These are phyloP conservation scores for Noccaea caerulescens DNA, from an alignment of 345 rosid species.

Conservation along the genomic window DNA sequence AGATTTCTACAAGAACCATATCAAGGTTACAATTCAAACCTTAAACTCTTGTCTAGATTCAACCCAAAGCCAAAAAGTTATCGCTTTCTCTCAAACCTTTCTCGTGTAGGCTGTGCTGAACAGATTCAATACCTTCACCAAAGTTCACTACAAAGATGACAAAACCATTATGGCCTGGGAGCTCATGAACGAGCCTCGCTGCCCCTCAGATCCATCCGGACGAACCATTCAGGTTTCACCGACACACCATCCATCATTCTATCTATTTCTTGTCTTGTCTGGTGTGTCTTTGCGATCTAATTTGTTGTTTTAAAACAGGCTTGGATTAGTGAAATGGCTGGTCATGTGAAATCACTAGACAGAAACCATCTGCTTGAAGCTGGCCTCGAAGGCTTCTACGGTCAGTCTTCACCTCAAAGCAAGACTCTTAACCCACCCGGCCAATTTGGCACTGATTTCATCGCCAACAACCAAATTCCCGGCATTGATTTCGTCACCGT, in stretches of 20 bases:
- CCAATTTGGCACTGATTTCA: constrained; percentile 81
- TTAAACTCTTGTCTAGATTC: neutral
- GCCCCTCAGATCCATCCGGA: constrained; percentile 83
- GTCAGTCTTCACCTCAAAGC: constrained; percentile 71
- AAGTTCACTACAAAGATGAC: constrained; percentile 83
- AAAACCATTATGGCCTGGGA: constrained; percentile 99
- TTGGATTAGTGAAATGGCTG: constrained; percentile 91
- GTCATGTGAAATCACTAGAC: constrained; percentile 75
- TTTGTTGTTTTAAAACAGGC: constrained; percentile 48
- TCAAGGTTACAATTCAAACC: constrained; percentile 54
- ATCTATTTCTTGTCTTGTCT: neutral
- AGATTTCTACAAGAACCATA: constrained; percentile 79
- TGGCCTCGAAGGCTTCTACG: constrained; percentile 92
- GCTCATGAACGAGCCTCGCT: constrained; percentile 98
- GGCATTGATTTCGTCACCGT: constrained; percentile 86
- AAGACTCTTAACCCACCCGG: constrained; percentile 70
- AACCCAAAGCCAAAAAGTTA: neutral
- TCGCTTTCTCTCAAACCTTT: neutral
- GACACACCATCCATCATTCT: neutral
- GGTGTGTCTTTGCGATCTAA: constrained; percentile 15
- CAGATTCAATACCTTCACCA: constrained; percentile 69
- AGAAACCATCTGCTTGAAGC: constrained; percentile 79
- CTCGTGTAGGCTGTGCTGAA: constrained; percentile 65
- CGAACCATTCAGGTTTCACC: constrained; percentile 78
- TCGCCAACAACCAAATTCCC: constrained; percentile 69